These are phyloP conservation scores for Sclerotinia borealis DNA, from an alignment of 2,329 filamentous ascomycete genomes.

Conservation along the genomic window DNA sequence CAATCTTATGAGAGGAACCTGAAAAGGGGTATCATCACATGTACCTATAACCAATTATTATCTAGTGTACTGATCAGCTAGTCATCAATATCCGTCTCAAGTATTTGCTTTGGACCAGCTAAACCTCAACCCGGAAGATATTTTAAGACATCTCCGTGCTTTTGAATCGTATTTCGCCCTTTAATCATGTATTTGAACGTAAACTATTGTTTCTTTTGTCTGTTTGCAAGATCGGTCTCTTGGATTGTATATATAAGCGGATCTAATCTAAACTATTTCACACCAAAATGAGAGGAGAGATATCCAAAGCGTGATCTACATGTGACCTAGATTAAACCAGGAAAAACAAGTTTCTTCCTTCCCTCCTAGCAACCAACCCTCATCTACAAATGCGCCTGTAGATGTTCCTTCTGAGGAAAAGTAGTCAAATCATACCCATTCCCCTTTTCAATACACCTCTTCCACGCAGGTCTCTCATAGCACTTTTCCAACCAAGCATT, in stretches of 20 bases:
- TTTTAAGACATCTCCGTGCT: too few relatives aligned
- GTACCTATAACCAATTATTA: neutral
- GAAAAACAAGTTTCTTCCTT: neutral
- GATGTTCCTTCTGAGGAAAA: conserved; percentile 12
- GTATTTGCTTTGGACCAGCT: too few relatives aligned
- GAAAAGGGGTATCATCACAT: too few relatives aligned
- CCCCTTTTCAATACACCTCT: conserved; percentile 28
- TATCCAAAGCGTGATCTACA: neutral
- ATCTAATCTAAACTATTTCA: neutral
- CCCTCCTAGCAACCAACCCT: too few relatives aligned
- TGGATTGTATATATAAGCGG: neutral
- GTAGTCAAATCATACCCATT: conserved; percentile 29
- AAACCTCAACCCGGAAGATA: too few relatives aligned
- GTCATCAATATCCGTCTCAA: too few relatives aligned
- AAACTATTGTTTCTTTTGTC: neutral
- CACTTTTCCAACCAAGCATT: conserved; percentile 30
- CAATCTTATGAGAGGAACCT: neutral
- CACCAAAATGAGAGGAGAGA: accelerated
- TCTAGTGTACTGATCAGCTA: too few relatives aligned
- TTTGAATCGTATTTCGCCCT: neutral
- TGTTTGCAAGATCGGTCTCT: too few relatives aligned
- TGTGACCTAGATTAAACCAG: neutral
- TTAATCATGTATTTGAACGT: neutral
- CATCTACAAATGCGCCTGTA: neutral
- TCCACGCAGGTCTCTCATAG: conserved; percentile 27